Percentiles rank a stretch among this genome's conserved stretches.
Conservation (phyloP, 2,329 filamentous ascomycete species). For the Tolypocladium sp. region DNA sequence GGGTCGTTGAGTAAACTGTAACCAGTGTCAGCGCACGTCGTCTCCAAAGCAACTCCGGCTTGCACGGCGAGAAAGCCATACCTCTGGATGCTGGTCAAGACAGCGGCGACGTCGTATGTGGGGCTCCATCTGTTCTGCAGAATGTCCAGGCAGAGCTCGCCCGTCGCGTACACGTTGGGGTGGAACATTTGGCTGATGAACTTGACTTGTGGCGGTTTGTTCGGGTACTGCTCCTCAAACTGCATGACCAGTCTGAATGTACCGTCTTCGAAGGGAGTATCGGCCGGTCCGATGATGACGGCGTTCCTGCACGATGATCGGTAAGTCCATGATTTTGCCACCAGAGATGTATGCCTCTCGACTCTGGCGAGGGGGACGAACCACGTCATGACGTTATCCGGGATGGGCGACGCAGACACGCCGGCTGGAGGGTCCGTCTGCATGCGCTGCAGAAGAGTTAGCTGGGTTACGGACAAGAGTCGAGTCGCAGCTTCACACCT, state of each 20-base stretch:
- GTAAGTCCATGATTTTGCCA: slow-evolving; percentile 7
- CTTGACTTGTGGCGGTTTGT: slow-evolving; percentile 95
- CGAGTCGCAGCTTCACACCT: slow-evolving; percentile 48
- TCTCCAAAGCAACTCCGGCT: not conserved
- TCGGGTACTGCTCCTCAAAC: slow-evolving; percentile 97
- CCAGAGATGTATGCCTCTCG: not conserved
- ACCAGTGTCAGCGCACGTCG: slow-evolving; percentile 14
- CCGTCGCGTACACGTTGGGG: slow-evolving; percentile 94
- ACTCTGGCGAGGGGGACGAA: slow-evolving; percentile 30
- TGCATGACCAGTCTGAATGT: slow-evolving; percentile 98
- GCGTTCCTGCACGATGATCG: slow-evolving; percentile 63
- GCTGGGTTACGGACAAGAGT: not conserved
- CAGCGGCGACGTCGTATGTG: slow-evolving; percentile 95
- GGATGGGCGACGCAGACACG: slow-evolving; percentile 90
- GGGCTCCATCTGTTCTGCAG: slow-evolving; percentile 97
- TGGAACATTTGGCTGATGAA: slow-evolving; percentile 99
- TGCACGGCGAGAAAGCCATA: slow-evolving; percentile 24
- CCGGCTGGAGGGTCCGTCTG: slow-evolving; percentile 96
- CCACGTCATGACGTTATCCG: slow-evolving; percentile 97
- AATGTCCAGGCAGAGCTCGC: slow-evolving; percentile 93
- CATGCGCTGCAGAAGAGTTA: slow-evolving; percentile 63
- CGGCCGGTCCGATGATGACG: slow-evolving; percentile 92
- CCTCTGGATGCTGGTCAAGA: slow-evolving; percentile 97
- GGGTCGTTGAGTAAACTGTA: slow-evolving; percentile 87
- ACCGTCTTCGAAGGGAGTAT: slow-evolving; percentile 96